Evolutionary conservation across 306 rosid species (phyloP).

Genomic region (Rosa lucieae): DNA sequence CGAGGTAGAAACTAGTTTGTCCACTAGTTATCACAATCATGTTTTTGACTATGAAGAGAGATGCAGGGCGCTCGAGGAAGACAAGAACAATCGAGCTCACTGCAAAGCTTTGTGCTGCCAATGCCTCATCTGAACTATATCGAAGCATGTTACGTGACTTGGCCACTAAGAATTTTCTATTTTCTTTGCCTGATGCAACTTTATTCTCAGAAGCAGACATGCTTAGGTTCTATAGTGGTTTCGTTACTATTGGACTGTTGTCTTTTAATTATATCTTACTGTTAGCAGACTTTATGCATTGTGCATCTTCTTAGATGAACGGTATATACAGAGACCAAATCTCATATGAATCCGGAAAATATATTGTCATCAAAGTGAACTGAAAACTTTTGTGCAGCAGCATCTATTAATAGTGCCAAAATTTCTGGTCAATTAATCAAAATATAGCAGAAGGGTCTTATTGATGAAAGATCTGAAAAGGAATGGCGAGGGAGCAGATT

Average conservation of each 20-base stretch:
- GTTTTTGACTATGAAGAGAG: background rate
- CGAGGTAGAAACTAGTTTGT: background rate
- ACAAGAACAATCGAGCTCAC: background rate
- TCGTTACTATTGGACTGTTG: background rate
- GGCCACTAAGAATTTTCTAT: background rate
- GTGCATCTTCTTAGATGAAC: no score
- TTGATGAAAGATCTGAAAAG: no score
- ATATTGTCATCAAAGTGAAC: no score
- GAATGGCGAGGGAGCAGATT: no score
- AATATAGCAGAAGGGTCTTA: no score
- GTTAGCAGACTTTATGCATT: background rate
- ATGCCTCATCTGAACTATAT: slow-evolving; percentile 10
- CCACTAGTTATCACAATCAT: background rate
- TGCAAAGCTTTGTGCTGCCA: slow-evolving; percentile 6
- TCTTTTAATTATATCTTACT: no score
- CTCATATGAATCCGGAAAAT: no score
- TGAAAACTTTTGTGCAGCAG: no score
- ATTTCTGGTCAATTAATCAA: no score
- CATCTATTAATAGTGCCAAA: no score
- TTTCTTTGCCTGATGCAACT: background rate
- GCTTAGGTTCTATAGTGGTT: background rate
- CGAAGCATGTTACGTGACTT: slow-evolving; percentile 4
- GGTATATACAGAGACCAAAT: no score
- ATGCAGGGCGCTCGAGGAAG: background rate
- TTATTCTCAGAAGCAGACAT: background rate